phyloP scores from a whole-genome alignment of 257 asterid species.

The Nicotiana otophora region DNA sequence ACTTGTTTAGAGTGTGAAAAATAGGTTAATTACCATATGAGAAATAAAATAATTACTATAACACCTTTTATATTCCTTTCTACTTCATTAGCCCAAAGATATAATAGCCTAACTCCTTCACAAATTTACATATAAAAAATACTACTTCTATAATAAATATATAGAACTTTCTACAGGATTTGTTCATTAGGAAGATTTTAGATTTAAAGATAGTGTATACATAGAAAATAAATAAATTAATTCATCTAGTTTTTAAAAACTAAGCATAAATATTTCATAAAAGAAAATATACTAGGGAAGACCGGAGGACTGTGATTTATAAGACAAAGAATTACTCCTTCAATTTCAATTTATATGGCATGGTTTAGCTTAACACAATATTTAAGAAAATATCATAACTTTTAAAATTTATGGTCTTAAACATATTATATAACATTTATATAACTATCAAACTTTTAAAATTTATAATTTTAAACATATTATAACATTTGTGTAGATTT shows the following conservation, averaged over 20 bases:
- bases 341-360: too few relatives aligned
- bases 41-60: background rate
- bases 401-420: too few relatives aligned
- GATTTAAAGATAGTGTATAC: background rate
- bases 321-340: background rate
- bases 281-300: background rate
- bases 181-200: background rate
- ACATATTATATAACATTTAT: too few relatives aligned
- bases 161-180: background rate
- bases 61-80: background rate
- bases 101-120: background rate
- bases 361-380: too few relatives aligned
- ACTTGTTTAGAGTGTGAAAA: conserved; percentile 32
- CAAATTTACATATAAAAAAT: background rate
- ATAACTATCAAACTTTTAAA: too few relatives aligned
- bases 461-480: too few relatives aligned
- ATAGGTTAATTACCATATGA: conserved; percentile 19
- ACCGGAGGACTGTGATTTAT: background rate
- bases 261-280: background rate
- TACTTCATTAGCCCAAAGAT: background rate
- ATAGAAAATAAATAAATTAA: background rate
- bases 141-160: background rate
- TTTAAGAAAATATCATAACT: too few relatives aligned
- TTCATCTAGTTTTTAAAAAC: background rate
- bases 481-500: too few relatives aligned